Base-by-base conservation (phyloP, 2,329 filamentous ascomycete species). In the Ciborinia camelliae region DNA sequence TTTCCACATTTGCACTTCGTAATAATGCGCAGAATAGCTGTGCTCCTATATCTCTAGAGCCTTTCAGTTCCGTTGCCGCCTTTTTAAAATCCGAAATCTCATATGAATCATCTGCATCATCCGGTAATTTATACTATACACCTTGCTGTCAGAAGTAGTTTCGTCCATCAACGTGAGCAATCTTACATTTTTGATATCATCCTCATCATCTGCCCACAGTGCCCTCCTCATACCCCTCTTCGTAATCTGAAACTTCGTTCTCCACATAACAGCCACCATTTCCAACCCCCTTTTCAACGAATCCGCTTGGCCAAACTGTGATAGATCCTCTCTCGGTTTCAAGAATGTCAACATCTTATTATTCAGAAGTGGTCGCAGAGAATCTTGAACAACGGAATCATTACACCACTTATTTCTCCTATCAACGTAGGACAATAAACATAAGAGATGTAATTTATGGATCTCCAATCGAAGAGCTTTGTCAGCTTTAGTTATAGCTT, bases 401-500 rank as follows among this genome's bases (percentile, higher is more conserved):
- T 96, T 96, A 77, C 93, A 97, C 92, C 94, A 97, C 63, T 84
- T 80, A 73, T 98, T 99, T 63, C 93, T 86, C 65, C 86, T 81
- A 69, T 90, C 84, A 20, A 88, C 83, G 76, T 98, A 91, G 12
- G 87, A 86, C 20, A 99, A 77, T 2, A 99, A 81, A 74, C 91
- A 96, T 18, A 97, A 79, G 0, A 98, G 69, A 77, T 99, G 93
- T 67, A 87, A 81, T 76, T 94, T 96, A 76, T 99, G 95, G n/a
- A 92, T 82, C 60, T 91, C 84, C 37, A 95, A 75, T 26, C 93
- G 86, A 18, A 75, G 78, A 51, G 77, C 77, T 67, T 79, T 83
- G 70, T 88, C 85, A 26, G 80, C 80, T 67, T 79, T 83, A 30
- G 76, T 84, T 4, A 86, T 77, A 2, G 82, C 80, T 71, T 82